phyloP scores from a whole-genome alignment of 2,329 filamentous ascomycete species.

The Trichoderma atrobrunneum region DNA sequence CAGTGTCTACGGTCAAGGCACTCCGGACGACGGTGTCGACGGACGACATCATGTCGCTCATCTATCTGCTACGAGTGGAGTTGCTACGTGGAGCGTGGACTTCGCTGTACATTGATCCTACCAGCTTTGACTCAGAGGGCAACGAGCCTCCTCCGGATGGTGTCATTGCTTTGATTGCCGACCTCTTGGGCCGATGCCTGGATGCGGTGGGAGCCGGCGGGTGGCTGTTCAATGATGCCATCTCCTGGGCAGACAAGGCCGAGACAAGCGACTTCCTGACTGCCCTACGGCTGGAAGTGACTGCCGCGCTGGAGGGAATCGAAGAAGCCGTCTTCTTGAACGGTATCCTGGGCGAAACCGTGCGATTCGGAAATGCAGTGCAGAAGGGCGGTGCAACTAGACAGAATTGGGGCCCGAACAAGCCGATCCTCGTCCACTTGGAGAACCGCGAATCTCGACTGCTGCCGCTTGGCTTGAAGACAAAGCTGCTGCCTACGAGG shows the following conservation, averaged over 20 bases:
- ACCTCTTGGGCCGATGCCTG: slow-evolving; percentile 68
- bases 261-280: slow-evolving; percentile 63
- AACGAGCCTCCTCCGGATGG: slow-evolving; percentile 57
- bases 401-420: slow-evolving; percentile 35
- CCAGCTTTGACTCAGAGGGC: slow-evolving; percentile 43
- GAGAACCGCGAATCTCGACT: slow-evolving; percentile 48
- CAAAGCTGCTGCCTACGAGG: slow-evolving; percentile 47
- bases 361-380: slow-evolving; percentile 54
- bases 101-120: slow-evolving; percentile 63
- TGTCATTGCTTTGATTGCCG: slow-evolving; percentile 67
- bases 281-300: slow-evolving; percentile 65
- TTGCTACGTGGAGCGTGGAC: slow-evolving; percentile 75
- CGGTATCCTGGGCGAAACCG: slow-evolving; percentile 62
- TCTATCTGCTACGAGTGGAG: slow-evolving; percentile 70
- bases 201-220: slow-evolving; percentile 73
- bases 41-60: slow-evolving; percentile 67
- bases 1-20: slow-evolving; percentile 56
- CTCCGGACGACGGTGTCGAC: slow-evolving; percentile 63
- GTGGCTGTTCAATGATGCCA: slow-evolving; percentile 64
- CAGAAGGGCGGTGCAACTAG: slow-evolving; percentile 33
- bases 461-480: slow-evolving; percentile 72
- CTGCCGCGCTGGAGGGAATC: slow-evolving; percentile 67
- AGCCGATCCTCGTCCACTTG: slow-evolving; percentile 42
- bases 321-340: slow-evolving; percentile 66
- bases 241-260: slow-evolving; percentile 48